A percentile compares a stretch with the other conserved stretches of the same genome.
Conservation (phyloP, 805 yeast species). For the Candida khao-thaluensis region DNA sequence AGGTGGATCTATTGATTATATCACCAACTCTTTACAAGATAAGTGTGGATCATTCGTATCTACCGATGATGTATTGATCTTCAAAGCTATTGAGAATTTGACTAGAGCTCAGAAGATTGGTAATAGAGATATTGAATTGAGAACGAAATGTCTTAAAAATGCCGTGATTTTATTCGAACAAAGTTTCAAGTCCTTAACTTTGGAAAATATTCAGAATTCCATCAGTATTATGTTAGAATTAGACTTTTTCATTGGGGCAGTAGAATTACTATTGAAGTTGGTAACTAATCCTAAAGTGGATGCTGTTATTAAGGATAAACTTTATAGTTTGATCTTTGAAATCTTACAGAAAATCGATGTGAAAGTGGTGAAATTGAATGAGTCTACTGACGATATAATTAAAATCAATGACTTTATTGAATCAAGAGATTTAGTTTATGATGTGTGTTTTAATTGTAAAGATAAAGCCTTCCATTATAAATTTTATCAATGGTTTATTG, state of each 20-base stretch:
- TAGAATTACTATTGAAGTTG: constrained; percentile 74
- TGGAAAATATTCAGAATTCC: constrained; percentile 81
- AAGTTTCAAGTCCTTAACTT: constrained; percentile 72
- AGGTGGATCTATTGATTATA: constrained; percentile 91
- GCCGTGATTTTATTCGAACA: constrained; percentile 76
- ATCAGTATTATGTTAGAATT: constrained; percentile 73
- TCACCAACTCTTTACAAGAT: constrained; percentile 84
- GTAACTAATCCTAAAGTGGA: constrained; percentile 57
- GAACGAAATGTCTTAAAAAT: constrained; percentile 62
- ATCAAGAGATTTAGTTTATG: constrained; percentile 70
- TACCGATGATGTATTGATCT: constrained; percentile 86
- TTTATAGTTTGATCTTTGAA: constrained; percentile 74
- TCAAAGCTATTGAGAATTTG: constrained; percentile 89
- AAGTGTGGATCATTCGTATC: constrained; percentile 95
- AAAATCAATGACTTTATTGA: constrained; percentile 52
- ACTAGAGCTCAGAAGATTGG: constrained; percentile 82
- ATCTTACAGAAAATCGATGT: constrained; percentile 72
- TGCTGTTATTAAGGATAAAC: constrained; percentile 28
- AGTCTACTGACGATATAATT: constrained; percentile 33
- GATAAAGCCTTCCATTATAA: constrained; percentile 91
- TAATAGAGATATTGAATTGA: constrained; percentile 64
- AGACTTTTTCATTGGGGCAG: constrained; percentile 80
- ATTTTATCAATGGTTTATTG: constrained; percentile 88
- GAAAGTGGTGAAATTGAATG: constrained; percentile 48
- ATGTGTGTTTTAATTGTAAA: constrained; percentile 65